Evolutionary conservation across 2,329 filamentous ascomycete genomes (phyloP).

Genomic region (Cryphonectria japonica): DNA sequence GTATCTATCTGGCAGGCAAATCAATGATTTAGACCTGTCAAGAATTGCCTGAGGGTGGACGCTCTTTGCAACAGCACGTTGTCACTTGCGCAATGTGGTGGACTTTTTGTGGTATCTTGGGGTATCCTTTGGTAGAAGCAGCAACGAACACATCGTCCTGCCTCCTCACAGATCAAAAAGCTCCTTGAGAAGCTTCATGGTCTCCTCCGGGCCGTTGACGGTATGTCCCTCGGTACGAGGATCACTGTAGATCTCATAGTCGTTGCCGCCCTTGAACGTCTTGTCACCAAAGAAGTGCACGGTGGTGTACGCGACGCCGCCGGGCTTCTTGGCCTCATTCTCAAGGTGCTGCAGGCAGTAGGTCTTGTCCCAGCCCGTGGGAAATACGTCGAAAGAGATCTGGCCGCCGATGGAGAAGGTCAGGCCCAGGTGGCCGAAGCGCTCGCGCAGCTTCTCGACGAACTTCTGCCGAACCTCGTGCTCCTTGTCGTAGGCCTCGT

Average conservation of each 20-base stretch:
- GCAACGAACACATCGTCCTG: background rate
- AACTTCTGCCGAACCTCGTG: constrained; percentile 78
- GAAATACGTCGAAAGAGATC: constrained; percentile 98
- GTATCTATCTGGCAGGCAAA: background rate
- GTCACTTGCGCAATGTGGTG: background rate
- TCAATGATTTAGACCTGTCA: background rate
- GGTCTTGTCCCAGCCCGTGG: constrained; percentile 96
- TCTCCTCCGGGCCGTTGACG: constrained; percentile 82
- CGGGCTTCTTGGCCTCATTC: constrained; percentile 71
- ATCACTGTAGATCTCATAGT: constrained; percentile 91
- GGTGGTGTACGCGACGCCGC: constrained; percentile 77
- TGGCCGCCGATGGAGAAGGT: constrained; percentile 96
- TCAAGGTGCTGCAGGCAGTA: constrained; percentile 92
- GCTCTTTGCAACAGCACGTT: background rate
- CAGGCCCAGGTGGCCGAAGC: constrained; percentile 81
- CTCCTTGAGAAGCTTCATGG: constrained; percentile 77
- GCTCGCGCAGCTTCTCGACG: constrained; percentile 74
- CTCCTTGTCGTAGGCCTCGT: constrained; percentile 77
- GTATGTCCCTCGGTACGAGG: constrained; percentile 81
- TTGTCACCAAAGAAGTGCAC: constrained; percentile 99
- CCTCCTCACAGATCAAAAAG: constrained; percentile 64
- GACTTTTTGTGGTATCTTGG: constrained; percentile 19
- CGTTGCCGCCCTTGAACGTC: constrained; percentile 87
- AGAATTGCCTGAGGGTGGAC: background rate
- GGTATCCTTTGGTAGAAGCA: background rate